Evolutionary conservation across 1,139 yeast genomes (phyloP), one percentile per base, ranked within the genome.

Genomic region (Diutina catenulata): DNA sequence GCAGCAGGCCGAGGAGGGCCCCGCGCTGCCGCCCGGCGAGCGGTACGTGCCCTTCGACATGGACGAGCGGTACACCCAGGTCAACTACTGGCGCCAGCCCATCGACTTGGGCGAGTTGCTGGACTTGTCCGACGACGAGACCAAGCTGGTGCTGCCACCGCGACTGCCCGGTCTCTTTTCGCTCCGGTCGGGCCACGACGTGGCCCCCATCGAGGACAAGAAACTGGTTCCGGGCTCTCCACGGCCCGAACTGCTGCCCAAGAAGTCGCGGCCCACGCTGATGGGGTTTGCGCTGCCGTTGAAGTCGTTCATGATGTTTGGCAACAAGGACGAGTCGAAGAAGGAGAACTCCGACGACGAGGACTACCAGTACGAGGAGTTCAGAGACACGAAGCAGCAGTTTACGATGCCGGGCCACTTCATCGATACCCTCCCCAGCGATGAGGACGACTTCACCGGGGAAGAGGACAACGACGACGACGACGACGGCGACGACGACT

Each of bases 81-180:
- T 83, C 22, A 87, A 84, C 50, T 91, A 74, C 55, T 91, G 99
- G 99, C 64, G 94, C 45, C 91, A 80, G 39, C 91, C 94, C 0
- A 56, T 88, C 7, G 77, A 78, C 44, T 53, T 88, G 38, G 68
- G 74, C 40, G 81, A 77, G 40, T 60, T 76, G 41, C 63, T 69
- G 38, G 80, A 73, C 38, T 37, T 43, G 11, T 66, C 60, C 20
- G 68, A 59, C 28, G 60, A 50, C 6, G 50, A 43, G 14, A 44
- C 26, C 10, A 44, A 41, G 21, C 36, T 5, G 8, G 16, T 16
- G 11, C 24, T 26, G 16, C 29, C 41, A 5, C 31, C 36, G 9
- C 26, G 22, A 22, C 37, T 41, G 14, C 24, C 41, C 39, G 4
- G 33, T 36, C 18, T 36, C 37, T 41, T 39, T 5, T 23, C 40